Base-by-base conservation (phyloP, 1,284 basidiomycete species). In the Apiotrichum montevideense region DNA sequence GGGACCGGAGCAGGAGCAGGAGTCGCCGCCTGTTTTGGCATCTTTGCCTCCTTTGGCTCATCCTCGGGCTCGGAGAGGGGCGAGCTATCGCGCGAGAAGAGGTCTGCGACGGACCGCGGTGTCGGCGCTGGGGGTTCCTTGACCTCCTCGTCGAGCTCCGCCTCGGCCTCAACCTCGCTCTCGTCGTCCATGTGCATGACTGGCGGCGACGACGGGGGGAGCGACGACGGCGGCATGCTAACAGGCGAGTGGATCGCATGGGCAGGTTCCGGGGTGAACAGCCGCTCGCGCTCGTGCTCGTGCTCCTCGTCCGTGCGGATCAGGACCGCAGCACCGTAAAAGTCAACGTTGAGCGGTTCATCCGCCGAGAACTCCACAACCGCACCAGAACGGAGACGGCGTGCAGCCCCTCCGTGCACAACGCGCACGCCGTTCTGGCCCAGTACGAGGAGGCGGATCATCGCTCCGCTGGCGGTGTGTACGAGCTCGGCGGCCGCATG, bases 401-500 rank as follows among this genome's bases (percentile, higher is more conserved):
- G 52, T 11, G 50, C 21, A 37, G 42, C 35, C 8, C 42, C n/a
- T 4, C 35, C 15, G 8, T 49, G 35, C 9, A 56, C 50, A 29
- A 76, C 62, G 14, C 67, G 63, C 35, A 72, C 57, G n/a, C 74
- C 74, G 59, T 76, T 76, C 62, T 75, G 74, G n/a, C 74, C 73
- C 1, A 74, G 50, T 2, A 73, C 73, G n/a, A 71, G 29, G 11
- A 76, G 52, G 6, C 73, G 64, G 2, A 71, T 39, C 0, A 55
- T 21, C 8, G 61, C 54, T 3, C 44, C 10, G n/a, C 41, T 29
- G 4, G 21, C 35, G 1, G 54, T 39, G 2, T 51, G 43, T 15
- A 66, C 45, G n/a, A 68, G 63, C 57, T 74, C 71, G 11, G 69
- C 61, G 11, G 63, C 64, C 1, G 72, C 71, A 57, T 76, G 74